These are phyloP conservation scores for Fusarium abutilonis DNA, from an alignment of 2,329 filamentous ascomycete genomes.

Conservation along the genomic window DNA sequence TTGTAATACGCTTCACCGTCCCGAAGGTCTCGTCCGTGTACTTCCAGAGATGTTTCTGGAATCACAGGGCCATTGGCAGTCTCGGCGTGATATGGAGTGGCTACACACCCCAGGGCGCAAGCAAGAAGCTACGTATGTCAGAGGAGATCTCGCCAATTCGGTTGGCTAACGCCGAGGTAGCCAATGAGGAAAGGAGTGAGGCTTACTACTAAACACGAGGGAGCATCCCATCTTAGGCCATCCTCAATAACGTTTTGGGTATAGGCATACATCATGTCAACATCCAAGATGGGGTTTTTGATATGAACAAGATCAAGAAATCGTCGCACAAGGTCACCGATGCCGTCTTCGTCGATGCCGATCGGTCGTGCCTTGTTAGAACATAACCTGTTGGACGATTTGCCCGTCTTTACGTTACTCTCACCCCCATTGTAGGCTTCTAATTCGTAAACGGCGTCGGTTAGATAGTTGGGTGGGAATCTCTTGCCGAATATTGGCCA, in stretches of 20 bases:
- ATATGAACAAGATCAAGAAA: not conserved
- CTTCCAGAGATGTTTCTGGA: not conserved
- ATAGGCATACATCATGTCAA: not conserved
- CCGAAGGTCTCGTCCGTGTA: not conserved
- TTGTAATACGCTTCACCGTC: slow-evolving; percentile 41
- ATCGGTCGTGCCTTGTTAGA: not conserved
- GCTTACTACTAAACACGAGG: not conserved
- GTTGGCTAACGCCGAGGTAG: not conserved
- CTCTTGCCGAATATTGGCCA: slow-evolving; percentile 14
- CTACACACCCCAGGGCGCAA: not conserved
- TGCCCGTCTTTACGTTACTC: not conserved
- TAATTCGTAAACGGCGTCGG: slow-evolving; percentile 8
- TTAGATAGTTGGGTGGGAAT: slow-evolving; percentile 19
- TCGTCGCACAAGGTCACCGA: not conserved
- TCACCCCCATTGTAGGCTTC: slow-evolving; percentile 1
- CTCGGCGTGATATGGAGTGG: not conserved
- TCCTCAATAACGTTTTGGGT: not conserved
- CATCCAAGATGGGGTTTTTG: not conserved
- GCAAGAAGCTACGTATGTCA: not conserved
- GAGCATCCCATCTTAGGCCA: not conserved
- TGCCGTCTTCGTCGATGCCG: not conserved
- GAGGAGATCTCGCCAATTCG: not conserved
- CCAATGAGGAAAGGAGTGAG: not conserved
- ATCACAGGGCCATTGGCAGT: not conserved
- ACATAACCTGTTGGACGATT: not conserved